Conservation (phyloP, 2,329 filamentous ascomycete species). For the Emergomyces orientalis region DNA sequence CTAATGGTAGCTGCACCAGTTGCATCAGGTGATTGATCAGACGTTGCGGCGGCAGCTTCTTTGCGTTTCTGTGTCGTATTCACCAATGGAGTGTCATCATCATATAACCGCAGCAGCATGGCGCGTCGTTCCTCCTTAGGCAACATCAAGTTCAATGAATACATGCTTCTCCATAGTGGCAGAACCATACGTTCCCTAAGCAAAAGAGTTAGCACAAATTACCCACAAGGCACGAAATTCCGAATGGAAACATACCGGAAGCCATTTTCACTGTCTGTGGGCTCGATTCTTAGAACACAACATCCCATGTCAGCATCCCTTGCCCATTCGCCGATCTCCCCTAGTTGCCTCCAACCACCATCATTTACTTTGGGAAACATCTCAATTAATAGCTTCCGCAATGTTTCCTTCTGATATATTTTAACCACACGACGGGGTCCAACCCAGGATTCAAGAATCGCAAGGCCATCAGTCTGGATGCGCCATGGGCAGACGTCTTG, state of each 20-base stretch:
- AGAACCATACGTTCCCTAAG: constrained; percentile 69
- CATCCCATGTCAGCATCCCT: constrained; percentile 79
- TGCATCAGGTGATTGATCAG: not conserved
- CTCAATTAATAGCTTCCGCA: constrained; percentile 75
- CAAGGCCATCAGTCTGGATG: constrained; percentile 88
- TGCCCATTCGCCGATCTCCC: constrained; percentile 79
- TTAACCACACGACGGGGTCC: constrained; percentile 66
- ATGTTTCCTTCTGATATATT: constrained; percentile 66
- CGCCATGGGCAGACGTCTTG: constrained; percentile 85
- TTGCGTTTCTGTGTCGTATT: constrained; percentile 43
- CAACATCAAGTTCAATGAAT: constrained; percentile 91
- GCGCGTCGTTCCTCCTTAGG: constrained; percentile 93
- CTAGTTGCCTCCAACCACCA: constrained; percentile 63
- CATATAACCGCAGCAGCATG: constrained; percentile 84
- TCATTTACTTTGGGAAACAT: constrained; percentile 89
- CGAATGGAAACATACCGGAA: constrained; percentile 36
- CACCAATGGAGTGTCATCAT: constrained; percentile 75
- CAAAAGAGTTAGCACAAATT: not conserved
- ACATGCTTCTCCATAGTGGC: constrained; percentile 86
- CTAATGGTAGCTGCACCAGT: not conserved
- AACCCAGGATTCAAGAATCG: constrained; percentile 84
- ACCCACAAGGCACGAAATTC: constrained; percentile 16
- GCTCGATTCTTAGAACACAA: constrained; percentile 77
- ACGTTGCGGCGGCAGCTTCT: constrained; percentile 14
- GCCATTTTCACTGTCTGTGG: constrained; percentile 53